Evolutionary conservation across 352 stramenopile genomes (phyloP).

Genomic region (Phytopythium aichiense): DNA sequence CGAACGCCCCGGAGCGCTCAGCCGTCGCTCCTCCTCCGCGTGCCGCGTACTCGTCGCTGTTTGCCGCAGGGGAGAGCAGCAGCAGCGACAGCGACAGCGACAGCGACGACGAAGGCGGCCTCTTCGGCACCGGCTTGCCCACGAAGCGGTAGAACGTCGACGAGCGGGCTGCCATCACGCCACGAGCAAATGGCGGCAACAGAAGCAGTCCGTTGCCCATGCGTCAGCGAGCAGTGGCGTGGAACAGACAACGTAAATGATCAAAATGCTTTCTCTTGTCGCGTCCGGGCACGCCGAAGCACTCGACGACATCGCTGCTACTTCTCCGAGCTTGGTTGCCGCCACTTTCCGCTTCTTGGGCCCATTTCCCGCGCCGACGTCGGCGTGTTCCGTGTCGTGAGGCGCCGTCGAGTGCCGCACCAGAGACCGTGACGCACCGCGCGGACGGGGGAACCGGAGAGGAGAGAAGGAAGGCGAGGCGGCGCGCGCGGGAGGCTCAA

Average conservation of each 20-base stretch:
- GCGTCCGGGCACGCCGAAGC: background rate
- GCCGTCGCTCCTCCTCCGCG: constrained; percentile 12
- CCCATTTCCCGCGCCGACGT: background rate
- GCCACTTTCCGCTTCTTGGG: background rate
- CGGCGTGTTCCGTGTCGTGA: background rate
- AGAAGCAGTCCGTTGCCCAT: background rate
- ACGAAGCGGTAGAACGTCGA: constrained; percentile 46
- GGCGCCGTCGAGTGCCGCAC: background rate
- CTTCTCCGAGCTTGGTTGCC: constrained; percentile 1
- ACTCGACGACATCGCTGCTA: background rate
- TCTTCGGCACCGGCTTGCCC: constrained; percentile 76
- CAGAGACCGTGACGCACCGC: background rate
- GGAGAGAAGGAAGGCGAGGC: background rate
- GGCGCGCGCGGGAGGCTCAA: background rate
- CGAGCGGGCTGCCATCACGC: background rate
- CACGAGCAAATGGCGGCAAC: background rate
- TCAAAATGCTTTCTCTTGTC: background rate
- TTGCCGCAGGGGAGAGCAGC: constrained; percentile 36
- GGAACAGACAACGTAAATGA: background rate
- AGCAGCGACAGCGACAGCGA: constrained; percentile 59
- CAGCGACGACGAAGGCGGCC: constrained; percentile 69
- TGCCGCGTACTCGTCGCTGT: constrained; percentile 56
- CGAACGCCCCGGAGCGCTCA: constrained; percentile 5
- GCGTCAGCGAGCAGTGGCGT: background rate
- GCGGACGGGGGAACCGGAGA: background rate